phyloP scores from a whole-genome alignment of 1,284 basidiomycete genomes.

The Inonotus hispidus region DNA sequence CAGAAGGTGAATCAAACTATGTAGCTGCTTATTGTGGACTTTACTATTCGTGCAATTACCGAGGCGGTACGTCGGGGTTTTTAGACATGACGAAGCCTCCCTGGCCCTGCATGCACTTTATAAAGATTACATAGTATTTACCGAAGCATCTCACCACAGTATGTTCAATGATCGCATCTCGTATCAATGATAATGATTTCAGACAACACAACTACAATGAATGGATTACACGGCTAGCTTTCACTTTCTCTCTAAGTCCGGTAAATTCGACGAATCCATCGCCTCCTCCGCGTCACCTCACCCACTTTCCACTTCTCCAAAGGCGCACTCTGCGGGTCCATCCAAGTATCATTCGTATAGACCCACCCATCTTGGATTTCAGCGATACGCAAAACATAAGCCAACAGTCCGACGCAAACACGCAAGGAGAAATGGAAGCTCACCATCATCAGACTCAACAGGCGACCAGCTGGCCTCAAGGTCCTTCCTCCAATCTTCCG shows the following conservation, averaged over 20 bases:
- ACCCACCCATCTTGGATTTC: constrained; percentile 60
- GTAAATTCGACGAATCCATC: constrained; percentile 65
- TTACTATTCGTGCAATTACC: no score
- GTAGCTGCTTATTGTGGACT: no score
- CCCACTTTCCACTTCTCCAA: constrained; percentile 37
- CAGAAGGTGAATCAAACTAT: no score
- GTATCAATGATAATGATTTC: no score
- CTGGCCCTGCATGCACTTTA: no score
- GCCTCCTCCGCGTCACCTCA: constrained; percentile 53
- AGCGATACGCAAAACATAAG: background rate
- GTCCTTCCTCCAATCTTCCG: constrained; percentile 72
- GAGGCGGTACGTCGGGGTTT: no score
- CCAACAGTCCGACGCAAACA: background rate
- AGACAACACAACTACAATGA: no score
- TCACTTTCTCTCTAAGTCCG: background rate
- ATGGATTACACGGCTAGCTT: no score
- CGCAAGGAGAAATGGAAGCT: background rate
- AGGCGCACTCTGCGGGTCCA: constrained; percentile 38
- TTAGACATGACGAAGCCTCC: no score
- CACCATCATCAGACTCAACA: constrained; percentile 43
- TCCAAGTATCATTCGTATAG: constrained; percentile 71
- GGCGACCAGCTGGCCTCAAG: constrained; percentile 49
- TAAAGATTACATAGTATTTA: no score
- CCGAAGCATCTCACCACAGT: no score
- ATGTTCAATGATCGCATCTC: no score